Evolutionary conservation across 2,329 filamentous ascomycete species (phyloP).

Genomic region (Blastomyces parvus): DNA sequence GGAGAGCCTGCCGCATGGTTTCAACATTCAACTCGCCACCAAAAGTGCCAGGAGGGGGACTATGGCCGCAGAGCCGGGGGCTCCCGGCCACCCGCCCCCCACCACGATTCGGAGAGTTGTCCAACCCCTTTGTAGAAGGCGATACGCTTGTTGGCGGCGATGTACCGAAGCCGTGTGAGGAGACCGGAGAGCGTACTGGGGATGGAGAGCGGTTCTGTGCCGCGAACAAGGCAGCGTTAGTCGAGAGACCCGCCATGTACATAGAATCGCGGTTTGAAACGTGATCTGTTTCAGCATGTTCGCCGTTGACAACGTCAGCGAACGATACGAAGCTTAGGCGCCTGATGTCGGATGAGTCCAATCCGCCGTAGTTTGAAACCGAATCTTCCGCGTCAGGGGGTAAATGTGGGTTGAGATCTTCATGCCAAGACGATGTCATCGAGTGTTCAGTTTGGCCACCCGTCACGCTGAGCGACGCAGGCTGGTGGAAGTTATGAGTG

Average conservation of each 20-base stretch:
- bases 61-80: constrained; percentile 45
- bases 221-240: constrained; percentile 14
- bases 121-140: constrained; percentile 63
- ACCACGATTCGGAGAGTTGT: constrained; percentile 53
- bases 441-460: constrained; percentile 31
- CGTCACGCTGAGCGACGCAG: constrained; percentile 59
- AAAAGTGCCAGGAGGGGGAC: constrained; percentile 41
- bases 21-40: constrained; percentile 74
- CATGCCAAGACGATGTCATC: constrained; percentile 30
- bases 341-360: constrained; percentile 69
- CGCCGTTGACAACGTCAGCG: constrained; percentile 80
- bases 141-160: constrained; percentile 70
- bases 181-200: constrained; percentile 36
- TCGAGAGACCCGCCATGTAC: constrained; percentile 39
- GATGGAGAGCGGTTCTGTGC: constrained; percentile 41
- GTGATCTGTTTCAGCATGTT: constrained; percentile 39
- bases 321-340: constrained; percentile 93
- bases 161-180: constrained; percentile 57
- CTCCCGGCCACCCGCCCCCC: constrained; percentile 49
- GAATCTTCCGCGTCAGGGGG: constrained; percentile 51
- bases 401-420: constrained; percentile 49
- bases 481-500: constrained; percentile 74
- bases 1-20: constrained; percentile 83
- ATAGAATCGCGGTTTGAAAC: constrained; percentile 57
- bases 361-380: constrained; percentile 64